Conservation (phyloP, 2,329 filamentous ascomycete genomes). For the Fusarium denticulatum region DNA sequence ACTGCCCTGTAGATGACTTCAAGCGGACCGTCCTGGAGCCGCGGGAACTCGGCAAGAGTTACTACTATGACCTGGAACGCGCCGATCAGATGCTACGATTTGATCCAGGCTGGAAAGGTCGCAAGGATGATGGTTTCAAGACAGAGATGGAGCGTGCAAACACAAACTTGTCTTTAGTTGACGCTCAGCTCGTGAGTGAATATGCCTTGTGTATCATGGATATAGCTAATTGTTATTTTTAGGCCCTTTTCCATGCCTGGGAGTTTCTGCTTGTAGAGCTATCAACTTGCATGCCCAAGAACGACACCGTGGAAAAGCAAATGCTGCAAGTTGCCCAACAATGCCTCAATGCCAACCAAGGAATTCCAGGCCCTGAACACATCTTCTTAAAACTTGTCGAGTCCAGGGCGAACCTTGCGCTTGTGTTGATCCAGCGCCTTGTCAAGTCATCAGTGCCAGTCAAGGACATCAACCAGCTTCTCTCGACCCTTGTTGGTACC, state of each 20-base stretch:
- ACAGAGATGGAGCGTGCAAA: slow-evolving; percentile 89
- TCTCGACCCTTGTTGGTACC: slow-evolving; percentile 61
- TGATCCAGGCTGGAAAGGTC: slow-evolving; percentile 80
- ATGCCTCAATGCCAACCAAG: slow-evolving; percentile 81
- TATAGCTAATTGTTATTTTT: slow-evolving; percentile 32
- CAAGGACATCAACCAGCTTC: slow-evolving; percentile 62
- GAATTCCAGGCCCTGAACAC: slow-evolving; percentile 75
- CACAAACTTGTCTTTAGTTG: slow-evolving; percentile 88
- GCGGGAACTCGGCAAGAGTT: slow-evolving; percentile 75
- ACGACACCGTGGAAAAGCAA: slow-evolving; percentile 68
- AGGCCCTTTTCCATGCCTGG: slow-evolving; percentile 89
- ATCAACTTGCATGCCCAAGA: slow-evolving; percentile 68
- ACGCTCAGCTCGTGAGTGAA: slow-evolving; percentile 82
- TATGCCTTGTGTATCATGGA: slow-evolving; percentile 39
- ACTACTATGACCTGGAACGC: slow-evolving; percentile 84
- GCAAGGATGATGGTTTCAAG: slow-evolving; percentile 76
- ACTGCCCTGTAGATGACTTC: slow-evolving; percentile 79
- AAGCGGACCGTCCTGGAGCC: slow-evolving; percentile 77
- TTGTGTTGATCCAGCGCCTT: slow-evolving; percentile 84
- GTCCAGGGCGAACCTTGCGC: slow-evolving; percentile 80
- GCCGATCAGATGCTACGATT: slow-evolving; percentile 80
- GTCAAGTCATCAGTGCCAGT: slow-evolving; percentile 65
- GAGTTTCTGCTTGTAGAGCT: slow-evolving; percentile 88
- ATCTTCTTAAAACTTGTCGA: slow-evolving; percentile 85
- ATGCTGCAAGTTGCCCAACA: slow-evolving; percentile 80